These are phyloP conservation scores for Globisporangium acanthophoron DNA, from an alignment of 352 stramenopile species.

Conservation along the genomic window DNA sequence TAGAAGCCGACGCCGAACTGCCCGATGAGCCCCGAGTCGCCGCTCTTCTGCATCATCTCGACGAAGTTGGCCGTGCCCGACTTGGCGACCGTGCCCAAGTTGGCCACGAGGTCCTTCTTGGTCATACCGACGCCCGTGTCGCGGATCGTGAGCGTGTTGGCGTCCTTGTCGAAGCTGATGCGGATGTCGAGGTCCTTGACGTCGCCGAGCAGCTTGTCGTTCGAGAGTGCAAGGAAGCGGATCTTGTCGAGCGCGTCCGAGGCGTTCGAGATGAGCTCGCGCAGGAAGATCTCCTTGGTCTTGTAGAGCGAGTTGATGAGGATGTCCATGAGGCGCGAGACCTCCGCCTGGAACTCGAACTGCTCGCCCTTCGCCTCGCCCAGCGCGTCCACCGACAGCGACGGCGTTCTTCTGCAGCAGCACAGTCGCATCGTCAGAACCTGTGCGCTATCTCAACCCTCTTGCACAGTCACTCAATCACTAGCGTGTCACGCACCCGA, in stretches of 20 bases:
- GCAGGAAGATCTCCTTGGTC: slow-evolving; percentile 99
- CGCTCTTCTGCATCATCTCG: slow-evolving; percentile 76
- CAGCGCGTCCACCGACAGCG: slow-evolving; percentile 39
- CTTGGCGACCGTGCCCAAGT: slow-evolving; percentile 99
- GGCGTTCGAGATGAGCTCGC: slow-evolving; percentile 95
- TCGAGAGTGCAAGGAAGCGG: slow-evolving; percentile 95
- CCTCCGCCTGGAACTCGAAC: slow-evolving; percentile 51
- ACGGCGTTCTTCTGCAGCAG: slow-evolving; percentile 24
- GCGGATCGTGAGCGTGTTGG: slow-evolving; percentile 98
- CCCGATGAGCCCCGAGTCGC: slow-evolving; percentile 98
- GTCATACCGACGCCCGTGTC: slow-evolving; percentile 99
- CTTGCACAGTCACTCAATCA: slow-evolving; percentile 7
- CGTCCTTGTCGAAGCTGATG: slow-evolving; percentile 98
- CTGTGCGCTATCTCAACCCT: not conserved
- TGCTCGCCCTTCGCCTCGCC: slow-evolving; percentile 56
- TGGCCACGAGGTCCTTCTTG: slow-evolving; percentile 99
- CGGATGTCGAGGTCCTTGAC: slow-evolving; percentile 99
- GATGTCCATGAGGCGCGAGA: too few relatives aligned
- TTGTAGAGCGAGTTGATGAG: slow-evolving; percentile 99
- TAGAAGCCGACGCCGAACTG: slow-evolving; percentile 99
- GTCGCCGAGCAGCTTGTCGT: slow-evolving; percentile 92
- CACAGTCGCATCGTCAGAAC: slow-evolving; percentile 11
- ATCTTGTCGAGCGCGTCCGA: slow-evolving; percentile 98
- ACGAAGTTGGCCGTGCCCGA: slow-evolving; percentile 99
- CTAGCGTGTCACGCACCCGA: slow-evolving; percentile 24